Base-by-base conservation (phyloP, 176 grass and related monocot species). In the Aegilops bicornis region DNA sequence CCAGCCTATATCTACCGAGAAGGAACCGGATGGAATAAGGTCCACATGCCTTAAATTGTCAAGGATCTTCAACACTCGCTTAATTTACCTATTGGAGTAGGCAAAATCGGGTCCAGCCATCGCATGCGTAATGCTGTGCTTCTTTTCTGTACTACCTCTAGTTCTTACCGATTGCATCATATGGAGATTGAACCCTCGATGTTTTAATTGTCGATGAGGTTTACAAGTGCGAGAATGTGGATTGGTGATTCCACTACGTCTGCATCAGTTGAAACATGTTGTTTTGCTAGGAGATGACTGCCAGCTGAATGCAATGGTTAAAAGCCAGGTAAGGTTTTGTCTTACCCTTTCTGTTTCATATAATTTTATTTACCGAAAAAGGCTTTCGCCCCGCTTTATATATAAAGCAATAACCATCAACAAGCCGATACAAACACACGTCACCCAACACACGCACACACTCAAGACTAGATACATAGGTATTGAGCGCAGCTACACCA, bases 171-270 rank as follows among this genome's bases (percentile, higher is more conserved):
- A 32, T 85, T 97, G 30, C 90, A 94, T 86, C 58, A 91, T n/a
- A 76, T 84, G 5, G 32, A 79, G 17, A 89, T 54, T 64, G 54
- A 59, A 58, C 88, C 3, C 85, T 97, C n/a, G 80, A 91, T 88
- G 75, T 94, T 11, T 82, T 97, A 69, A 84, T 97, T 73, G 86
- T 97, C 78, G 92, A 97, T 37, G 95, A 97, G 69, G 92, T 86
- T 62, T 92, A 5, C 92, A 97, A 73, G 79, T 94, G 13, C 92
- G 79, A 50, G 95, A 97, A 61, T 94, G 92, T 64, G 95, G 94
- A 82, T 90, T 89, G 27, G 8, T 89, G 22, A 97, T 97, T 6
- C 95, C 90, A 16, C 67, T 97, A 33, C 80, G 76, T 39, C 83
- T 97, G 64, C 27, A 81, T 86, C 65, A 73, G 76, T 62, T 97